Base-by-base conservation (phyloP, 1,139 yeast species). In the Candida sp. region DNA sequence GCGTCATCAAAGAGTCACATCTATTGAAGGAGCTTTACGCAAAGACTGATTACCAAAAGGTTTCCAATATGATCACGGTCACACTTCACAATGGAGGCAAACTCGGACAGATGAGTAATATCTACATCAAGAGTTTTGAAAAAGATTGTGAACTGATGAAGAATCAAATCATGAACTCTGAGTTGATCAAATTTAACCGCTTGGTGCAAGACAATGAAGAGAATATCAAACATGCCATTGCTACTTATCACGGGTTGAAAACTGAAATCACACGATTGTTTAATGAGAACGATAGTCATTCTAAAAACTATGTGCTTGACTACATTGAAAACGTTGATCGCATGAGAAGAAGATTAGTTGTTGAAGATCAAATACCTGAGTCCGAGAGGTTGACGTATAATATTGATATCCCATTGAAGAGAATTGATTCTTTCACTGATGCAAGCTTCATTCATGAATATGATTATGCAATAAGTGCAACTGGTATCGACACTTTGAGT, bases 291-390 rank as follows among this genome's bases (percentile, higher is more conserved):
- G 55, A 63, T 4, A 62, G 61, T 7, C 63, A 66, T 34, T 41
- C 51, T 3, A 56, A 54, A 8, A 57, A 57, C 2, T 85, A 84
- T 75, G 66, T 75, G 1, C 64, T 89, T 27, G 94, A 88, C 60
- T 79, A 78, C 42, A 84, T 86, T 50, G 96, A 90, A 63, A 88
- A 89, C 43, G 72, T 77, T 31, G 84, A 86, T 58, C 69, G 94
- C 53, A 86, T 84, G 81, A 69, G 92, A 52, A 82, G 74, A 51
- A 68, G 87, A 51, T 62, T 88, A 46, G 66, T 84, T 7, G 77
- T 83, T 9, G 85, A 82, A 55, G 83, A 80, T 52, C 80, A 78
- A 49, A 54, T 78, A 12, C 67, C 78, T 1, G 78, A 74, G 17
- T 71, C 79, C 8, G 82, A 80, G 52, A 72, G 70, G 51, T 61